These are phyloP conservation scores for Thelonectria blattea DNA, from an alignment of 2,329 filamentous ascomycete genomes.

Conservation along the genomic window DNA sequence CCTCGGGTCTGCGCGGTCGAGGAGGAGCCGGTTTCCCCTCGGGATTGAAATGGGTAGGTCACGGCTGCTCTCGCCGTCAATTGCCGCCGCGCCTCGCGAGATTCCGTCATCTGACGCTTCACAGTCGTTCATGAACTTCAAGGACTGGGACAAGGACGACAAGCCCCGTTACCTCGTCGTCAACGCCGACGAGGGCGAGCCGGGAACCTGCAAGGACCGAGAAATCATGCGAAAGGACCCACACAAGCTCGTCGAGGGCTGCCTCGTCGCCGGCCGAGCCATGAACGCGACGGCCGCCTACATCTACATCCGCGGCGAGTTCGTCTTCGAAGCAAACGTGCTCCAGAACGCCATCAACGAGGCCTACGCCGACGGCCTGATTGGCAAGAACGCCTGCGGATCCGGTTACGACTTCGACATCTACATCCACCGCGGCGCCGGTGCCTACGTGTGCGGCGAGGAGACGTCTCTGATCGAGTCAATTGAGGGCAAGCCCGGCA, in stretches of 20 bases:
- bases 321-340: constrained; percentile 92
- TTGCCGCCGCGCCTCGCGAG: constrained; percentile 24
- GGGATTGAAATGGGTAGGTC: constrained; percentile 96
- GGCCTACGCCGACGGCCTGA: constrained; percentile 90
- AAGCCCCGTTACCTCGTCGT: constrained; percentile 97
- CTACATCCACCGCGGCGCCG: constrained; percentile 94
- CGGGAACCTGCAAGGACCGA: constrained; percentile 98
- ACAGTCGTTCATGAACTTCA: constrained; percentile 99
- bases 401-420: constrained; percentile 98
- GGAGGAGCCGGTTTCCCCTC: constrained; percentile 98
- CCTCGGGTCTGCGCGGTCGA: constrained; percentile 91
- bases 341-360: constrained; percentile 97
- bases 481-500: constrained; percentile 96
- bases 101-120: constrained; percentile 32
- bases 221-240: constrained; percentile 99
- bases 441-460: constrained; percentile 97
- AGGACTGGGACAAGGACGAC: constrained; percentile 97
- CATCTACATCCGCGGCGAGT: constrained; percentile 99
- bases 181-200: constrained; percentile 98
- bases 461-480: constrained; percentile 98
- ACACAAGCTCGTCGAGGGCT: constrained; percentile 98
- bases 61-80: constrained; percentile 14
- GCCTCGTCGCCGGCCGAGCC: constrained; percentile 90
- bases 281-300: constrained; percentile 99
- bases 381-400: constrained; percentile 97